Base-by-base conservation (phyloP, 1,284 basidiomycete species). In the Ganoderma sinense region DNA sequence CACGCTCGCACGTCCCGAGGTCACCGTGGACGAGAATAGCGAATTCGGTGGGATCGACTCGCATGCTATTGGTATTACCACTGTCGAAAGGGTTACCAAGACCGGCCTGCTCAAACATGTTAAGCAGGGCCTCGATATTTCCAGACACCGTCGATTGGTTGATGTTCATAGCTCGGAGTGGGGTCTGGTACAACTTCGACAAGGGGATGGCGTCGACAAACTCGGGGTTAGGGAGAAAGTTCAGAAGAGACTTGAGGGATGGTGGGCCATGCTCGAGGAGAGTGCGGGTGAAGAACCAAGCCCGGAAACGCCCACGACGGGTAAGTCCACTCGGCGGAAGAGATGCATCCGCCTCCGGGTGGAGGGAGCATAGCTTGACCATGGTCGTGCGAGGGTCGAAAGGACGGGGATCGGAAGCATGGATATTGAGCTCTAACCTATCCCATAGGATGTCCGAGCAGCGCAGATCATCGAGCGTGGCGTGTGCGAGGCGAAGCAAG, bases 371-470 rank as follows among this genome's bases (percentile, higher is more conserved):
- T 4, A 75, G 65, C 16, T 67, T 29, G 14, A 26, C 5, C 55
- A 70, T 39, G 5, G 63, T 62, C 18, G 18, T 26, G 14, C 18
- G 1, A 6, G 53, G 13, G 18, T 67, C 20, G 4, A 58, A 70
- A 43, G 73, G 62, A 13, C 53, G 63, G 4, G 69, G 69, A 33
- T 70, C 60, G 1, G 64, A 33, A 6, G 62, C 64, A 20, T 36
- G 20, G 6, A 64, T 68, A 43, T 72, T 74, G 1, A 41, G 29
- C n/a, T 23, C 62, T 2, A 69, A 75, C 11, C 67, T 68, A 26
- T 75, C 64, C 81, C 82, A 82, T 0, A 83, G 72, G 23, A 77
- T 48, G 7, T 77, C 31, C 1, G 79, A 77, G 59, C 76, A 82
- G 16, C 71, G 68, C n/a, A 83, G 66, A 64, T 81, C 75, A 1